Conservation (phyloP, 352 stramenopile species). For the Globisporangium okanoganense region DNA sequence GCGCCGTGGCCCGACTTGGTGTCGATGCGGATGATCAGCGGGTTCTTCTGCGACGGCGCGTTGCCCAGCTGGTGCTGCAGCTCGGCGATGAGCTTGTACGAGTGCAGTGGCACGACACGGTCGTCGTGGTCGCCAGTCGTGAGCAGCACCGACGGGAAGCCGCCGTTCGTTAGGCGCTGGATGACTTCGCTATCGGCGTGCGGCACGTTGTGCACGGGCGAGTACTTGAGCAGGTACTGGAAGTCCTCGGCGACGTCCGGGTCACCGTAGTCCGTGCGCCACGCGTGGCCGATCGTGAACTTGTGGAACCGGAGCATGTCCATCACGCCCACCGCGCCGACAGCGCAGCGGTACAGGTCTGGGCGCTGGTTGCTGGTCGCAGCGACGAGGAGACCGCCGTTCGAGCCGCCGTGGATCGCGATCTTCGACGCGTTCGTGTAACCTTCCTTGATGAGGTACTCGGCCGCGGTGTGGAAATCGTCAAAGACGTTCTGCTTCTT, state of each 20-base stretch:
- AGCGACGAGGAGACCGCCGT: slow-evolving; percentile 93
- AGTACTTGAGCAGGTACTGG: slow-evolving; percentile 83
- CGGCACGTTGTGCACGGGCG: slow-evolving; percentile 87
- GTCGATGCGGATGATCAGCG: slow-evolving; percentile 88
- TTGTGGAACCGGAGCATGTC: slow-evolving; percentile 97
- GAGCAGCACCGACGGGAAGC: slow-evolving; percentile 79
- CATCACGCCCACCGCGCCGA: slow-evolving; percentile 92
- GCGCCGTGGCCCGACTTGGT: slow-evolving; percentile 87
- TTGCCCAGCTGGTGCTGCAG: slow-evolving; percentile 75
- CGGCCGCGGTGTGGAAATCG: slow-evolving; percentile 93
- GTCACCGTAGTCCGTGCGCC: slow-evolving; percentile 86
- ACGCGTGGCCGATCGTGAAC: slow-evolving; percentile 92
- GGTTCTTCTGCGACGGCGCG: slow-evolving; percentile 55
- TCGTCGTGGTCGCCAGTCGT: slow-evolving; percentile 91
- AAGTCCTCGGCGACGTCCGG: slow-evolving; percentile 78
- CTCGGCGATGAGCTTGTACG: slow-evolving; percentile 88
- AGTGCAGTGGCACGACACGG: slow-evolving; percentile 87
- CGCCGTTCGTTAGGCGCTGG: slow-evolving; percentile 46
- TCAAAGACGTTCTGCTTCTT: slow-evolving; percentile 96
- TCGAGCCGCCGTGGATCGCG: slow-evolving; percentile 90
- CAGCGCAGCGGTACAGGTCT: slow-evolving; percentile 90
- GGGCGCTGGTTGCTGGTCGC: slow-evolving; percentile 88
- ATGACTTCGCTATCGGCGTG: slow-evolving; percentile 39
- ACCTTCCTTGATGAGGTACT: slow-evolving; percentile 87
- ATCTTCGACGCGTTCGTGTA: slow-evolving; percentile 91